phyloP scores from a whole-genome alignment of 345 rosid genomes.

The Boechera divaricarpa region DNA sequence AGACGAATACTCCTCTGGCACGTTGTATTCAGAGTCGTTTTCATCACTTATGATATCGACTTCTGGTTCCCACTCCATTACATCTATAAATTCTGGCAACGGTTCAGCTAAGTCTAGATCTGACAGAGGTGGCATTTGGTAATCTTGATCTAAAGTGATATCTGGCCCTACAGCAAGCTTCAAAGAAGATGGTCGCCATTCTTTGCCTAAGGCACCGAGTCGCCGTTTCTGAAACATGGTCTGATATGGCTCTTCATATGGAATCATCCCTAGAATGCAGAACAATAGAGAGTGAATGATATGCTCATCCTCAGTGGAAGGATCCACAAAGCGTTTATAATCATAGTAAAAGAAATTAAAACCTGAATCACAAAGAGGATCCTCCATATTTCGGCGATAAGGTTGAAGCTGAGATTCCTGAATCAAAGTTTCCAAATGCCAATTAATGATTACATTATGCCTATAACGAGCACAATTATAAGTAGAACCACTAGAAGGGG shows the following conservation, averaged over 20 bases:
- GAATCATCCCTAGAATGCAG: slow-evolving; percentile 76
- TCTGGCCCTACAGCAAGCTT: slow-evolving; percentile 89
- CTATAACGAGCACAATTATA: slow-evolving; percentile 24
- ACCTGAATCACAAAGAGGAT: slow-evolving; percentile 99
- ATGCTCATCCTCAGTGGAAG: slow-evolving; percentile 17
- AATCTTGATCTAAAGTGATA: slow-evolving; percentile 81
- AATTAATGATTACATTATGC: slow-evolving; percentile 19
- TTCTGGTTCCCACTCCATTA: slow-evolving; percentile 97
- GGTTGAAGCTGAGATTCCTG: slow-evolving; percentile 97
- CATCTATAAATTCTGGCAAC: slow-evolving; percentile 81
- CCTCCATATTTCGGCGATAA: slow-evolving; percentile 93
- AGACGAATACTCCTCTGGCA: slow-evolving; percentile 73
- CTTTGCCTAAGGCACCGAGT: slow-evolving; percentile 86
- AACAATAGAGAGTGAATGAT: slow-evolving; percentile 36
- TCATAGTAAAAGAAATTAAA: slow-evolving; percentile 35
- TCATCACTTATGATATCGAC: slow-evolving; percentile 75
- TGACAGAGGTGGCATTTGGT: slow-evolving; percentile 84
- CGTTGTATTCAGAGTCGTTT: slow-evolving; percentile 95
- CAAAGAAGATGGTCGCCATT: slow-evolving; percentile 84
- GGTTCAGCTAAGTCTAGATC: slow-evolving; percentile 86
- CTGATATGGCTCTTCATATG: slow-evolving; percentile 96
- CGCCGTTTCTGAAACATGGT: slow-evolving; percentile 94
- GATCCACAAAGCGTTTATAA: slow-evolving; percentile 30
- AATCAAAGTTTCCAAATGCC: slow-evolving; percentile 43
- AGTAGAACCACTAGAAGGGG: slow-evolving; percentile 25